phyloP scores from a whole-genome alignment of 1,284 basidiomycete genomes.

The Marasmius sp. region DNA sequence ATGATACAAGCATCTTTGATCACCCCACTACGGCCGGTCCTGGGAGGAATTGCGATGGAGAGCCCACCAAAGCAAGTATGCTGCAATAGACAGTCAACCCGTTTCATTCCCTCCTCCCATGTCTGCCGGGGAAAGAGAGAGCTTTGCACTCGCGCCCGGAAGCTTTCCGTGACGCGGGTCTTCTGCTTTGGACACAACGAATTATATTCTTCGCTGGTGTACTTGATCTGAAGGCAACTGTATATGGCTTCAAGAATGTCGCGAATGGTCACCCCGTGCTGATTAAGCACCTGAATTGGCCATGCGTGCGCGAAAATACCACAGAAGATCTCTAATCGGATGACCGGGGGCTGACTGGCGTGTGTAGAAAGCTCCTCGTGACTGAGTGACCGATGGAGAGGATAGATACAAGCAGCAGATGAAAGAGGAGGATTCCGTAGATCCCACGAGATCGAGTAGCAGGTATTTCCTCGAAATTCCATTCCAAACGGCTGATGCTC shows the following conservation, averaged over 20 bases:
- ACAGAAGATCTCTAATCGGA: constrained; percentile 39
- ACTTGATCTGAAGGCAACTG: constrained; percentile 32
- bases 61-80: constrained; percentile 53
- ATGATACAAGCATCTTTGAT: constrained; percentile 40
- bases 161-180: constrained; percentile 36
- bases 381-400: constrained; percentile 20
- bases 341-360: constrained; percentile 43
- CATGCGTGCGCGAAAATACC: constrained; percentile 43
- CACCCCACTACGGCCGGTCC: constrained; percentile 9
- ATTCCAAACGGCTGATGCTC: constrained; percentile 13
- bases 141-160: constrained; percentile 40
- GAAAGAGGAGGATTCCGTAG: constrained; percentile 39
- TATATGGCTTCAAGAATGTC: constrained; percentile 48
- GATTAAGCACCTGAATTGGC: constrained; percentile 36
- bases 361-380: constrained; percentile 33
- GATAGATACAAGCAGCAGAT: constrained; percentile 10
- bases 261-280: constrained; percentile 43
- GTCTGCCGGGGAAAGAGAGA: constrained; percentile 31
- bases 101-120: constrained; percentile 39
- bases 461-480: constrained; percentile 5
- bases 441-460: constrained; percentile 44
- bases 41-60: constrained; percentile 29
- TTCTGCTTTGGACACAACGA: constrained; percentile 39
- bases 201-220: constrained; percentile 42
- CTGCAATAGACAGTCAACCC: constrained; percentile 46